These are phyloP conservation scores for Podochytrium sp. DNA, from an alignment of 192 early-diverging fungal genomes.

Conservation along the genomic window DNA sequence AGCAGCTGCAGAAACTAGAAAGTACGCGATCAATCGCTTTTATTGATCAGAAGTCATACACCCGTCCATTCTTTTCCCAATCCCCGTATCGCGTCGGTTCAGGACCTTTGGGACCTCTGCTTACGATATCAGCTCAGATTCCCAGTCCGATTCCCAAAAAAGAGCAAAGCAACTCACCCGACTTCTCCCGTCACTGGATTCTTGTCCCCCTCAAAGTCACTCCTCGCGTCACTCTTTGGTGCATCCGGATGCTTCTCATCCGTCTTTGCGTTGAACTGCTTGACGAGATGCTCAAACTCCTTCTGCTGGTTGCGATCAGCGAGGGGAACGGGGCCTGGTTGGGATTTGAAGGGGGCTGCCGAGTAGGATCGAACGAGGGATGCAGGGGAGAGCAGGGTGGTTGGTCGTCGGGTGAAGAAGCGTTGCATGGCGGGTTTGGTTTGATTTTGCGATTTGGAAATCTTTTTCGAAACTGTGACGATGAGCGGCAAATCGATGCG, in stretches of 20 bases:
- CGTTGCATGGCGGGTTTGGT: neutral
- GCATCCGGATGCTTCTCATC: conserved; percentile 55
- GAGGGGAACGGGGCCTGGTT: conserved; percentile 71
- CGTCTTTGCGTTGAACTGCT: conserved; percentile 43
- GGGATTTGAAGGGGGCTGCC: conserved; percentile 5
- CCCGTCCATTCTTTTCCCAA: conserved; percentile 80
- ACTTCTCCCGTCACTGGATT: conserved; percentile 76
- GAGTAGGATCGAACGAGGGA: neutral
- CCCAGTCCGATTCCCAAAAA: neutral
- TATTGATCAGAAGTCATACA: conserved; percentile 65
- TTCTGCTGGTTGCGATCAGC: conserved; percentile 67
- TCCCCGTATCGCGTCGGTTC: conserved; percentile 84
- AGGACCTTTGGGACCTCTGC: conserved; percentile 72
- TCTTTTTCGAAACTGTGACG: neutral
- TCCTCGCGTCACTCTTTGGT: conserved; percentile 45
- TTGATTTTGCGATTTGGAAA: too few relatives aligned
- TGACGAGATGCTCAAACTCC: conserved; percentile 74
- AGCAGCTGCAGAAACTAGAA: neutral
- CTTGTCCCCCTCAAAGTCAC: conserved; percentile 67
- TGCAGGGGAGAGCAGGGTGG: neutral
- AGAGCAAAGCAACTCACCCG: conserved; percentile 6
- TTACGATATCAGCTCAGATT: conserved; percentile 59
- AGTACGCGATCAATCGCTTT: neutral
- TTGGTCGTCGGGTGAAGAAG: neutral
- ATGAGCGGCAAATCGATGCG: conserved; percentile 20